phyloP scores from a whole-genome alignment of 257 asterid species.

The Solanum pinnatisectum region DNA sequence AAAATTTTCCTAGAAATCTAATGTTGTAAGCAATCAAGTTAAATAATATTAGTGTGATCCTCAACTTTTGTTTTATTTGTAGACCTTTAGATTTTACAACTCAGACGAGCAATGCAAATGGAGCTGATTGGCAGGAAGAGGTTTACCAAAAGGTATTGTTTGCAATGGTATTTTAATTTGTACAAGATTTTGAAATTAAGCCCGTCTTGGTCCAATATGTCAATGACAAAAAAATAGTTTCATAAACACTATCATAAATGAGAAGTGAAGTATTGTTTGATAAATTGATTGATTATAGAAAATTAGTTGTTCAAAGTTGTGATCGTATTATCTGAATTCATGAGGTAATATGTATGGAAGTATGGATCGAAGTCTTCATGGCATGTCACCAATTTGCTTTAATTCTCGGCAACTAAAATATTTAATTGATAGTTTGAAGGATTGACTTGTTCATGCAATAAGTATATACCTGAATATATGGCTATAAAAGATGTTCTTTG shows the following conservation, averaged over 20 bases:
- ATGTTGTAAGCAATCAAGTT: background rate
- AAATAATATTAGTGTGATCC: background rate
- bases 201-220: too few relatives aligned
- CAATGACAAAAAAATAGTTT: too few relatives aligned
- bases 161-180: background rate
- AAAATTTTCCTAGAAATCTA: background rate
- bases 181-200: background rate
- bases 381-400: background rate
- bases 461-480: background rate
- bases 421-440: background rate
- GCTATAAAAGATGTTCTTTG: background rate
- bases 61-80: background rate
- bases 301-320: background rate
- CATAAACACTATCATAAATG: too few relatives aligned
- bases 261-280: too few relatives aligned
- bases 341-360: background rate
- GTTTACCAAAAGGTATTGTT: slow-evolving; percentile 70
- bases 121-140: slow-evolving; percentile 90
- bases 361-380: background rate
- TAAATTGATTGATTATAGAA: background rate
- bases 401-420: background rate
- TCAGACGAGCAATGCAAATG: slow-evolving; percentile 55
- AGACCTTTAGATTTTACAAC: slow-evolving; percentile 73
- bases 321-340: background rate
- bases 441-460: background rate